Evolutionary conservation across 2,329 filamentous ascomycete genomes (phyloP).

Genomic region (Graphilbum ipis-grandicollis): DNA sequence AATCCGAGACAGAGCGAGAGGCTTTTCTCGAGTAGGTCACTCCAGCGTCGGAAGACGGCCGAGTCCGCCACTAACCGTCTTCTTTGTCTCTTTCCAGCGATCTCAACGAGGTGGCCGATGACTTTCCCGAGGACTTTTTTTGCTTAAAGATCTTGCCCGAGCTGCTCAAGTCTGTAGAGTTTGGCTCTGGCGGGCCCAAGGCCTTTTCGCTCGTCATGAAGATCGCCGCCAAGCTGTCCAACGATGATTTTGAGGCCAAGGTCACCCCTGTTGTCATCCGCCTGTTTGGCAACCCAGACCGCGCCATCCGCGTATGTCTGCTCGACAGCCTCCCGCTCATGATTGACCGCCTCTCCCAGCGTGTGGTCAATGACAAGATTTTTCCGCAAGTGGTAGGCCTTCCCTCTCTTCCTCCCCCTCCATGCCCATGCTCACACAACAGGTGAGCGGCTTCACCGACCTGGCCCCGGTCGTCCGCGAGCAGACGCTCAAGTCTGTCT

Average conservation of each 20-base stretch:
- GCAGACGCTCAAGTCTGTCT: constrained; percentile 86
- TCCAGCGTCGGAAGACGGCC: no score
- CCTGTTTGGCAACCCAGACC: constrained; percentile 78
- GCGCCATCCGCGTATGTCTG: constrained; percentile 78
- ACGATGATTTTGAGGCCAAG: constrained; percentile 74
- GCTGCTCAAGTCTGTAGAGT: constrained; percentile 95
- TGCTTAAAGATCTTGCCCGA: constrained; percentile 94
- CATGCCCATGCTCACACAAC: background rate
- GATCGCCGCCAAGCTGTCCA: constrained; percentile 70
- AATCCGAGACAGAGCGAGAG: constrained; percentile 68
- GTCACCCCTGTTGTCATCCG: constrained; percentile 77
- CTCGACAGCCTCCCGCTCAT: constrained; percentile 78
- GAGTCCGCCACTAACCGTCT: no score
- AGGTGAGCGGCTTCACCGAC: constrained; percentile 92
- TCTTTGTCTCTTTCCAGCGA: constrained; percentile 33
- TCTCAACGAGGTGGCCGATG: constrained; percentile 71
- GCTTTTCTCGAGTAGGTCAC: constrained; percentile 58
- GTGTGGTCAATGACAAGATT: constrained; percentile 86
- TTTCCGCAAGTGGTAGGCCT: constrained; percentile 74
- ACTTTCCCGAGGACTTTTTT: constrained; percentile 96
- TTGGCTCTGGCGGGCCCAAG: constrained; percentile 85
- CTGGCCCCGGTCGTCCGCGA: constrained; percentile 80
- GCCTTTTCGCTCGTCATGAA: constrained; percentile 80
- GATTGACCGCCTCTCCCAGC: constrained; percentile 79
- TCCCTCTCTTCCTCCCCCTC: background rate